Evolutionary conservation across 2,329 filamentous ascomycete genomes (phyloP).

Genomic region (Aspergillus sp.): DNA sequence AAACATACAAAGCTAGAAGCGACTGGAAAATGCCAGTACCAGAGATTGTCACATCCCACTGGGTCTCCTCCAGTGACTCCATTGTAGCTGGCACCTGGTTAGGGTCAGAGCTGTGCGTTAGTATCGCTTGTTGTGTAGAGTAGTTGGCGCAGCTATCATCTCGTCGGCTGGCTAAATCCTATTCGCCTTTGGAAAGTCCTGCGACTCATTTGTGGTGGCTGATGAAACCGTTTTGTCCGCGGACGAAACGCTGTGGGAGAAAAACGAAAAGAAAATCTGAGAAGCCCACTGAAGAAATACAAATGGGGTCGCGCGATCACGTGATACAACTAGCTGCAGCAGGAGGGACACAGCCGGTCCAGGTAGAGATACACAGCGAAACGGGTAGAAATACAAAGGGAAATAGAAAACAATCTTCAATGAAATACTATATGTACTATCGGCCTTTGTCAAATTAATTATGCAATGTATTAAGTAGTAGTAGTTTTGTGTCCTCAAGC

Average conservation of each 20-base stretch:
- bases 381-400: background rate
- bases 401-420: background rate
- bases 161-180: slow-evolving; percentile 19
- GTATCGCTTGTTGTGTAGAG: slow-evolving; percentile 14
- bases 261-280: slow-evolving; percentile 17
- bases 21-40: slow-evolving; percentile 78
- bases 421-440: background rate
- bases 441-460: no score
- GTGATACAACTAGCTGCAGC: slow-evolving; percentile 12
- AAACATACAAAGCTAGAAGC: slow-evolving; percentile 70
- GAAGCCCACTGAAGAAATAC: slow-evolving; percentile 19
- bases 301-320: slow-evolving; percentile 20
- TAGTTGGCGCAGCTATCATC: slow-evolving; percentile 23
- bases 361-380: background rate
- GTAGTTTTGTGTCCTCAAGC: background rate
- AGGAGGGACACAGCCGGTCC: background rate
- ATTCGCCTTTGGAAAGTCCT: slow-evolving; percentile 13
- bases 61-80: slow-evolving; percentile 72
- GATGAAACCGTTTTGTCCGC: slow-evolving; percentile 10
- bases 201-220: slow-evolving; percentile 21
- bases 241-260: slow-evolving; percentile 10
- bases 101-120: slow-evolving; percentile 19
- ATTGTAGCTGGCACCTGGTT: slow-evolving; percentile 44
- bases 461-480: no score
- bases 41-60: slow-evolving; percentile 77